A percentile compares a stretch with the other conserved stretches of the same genome.
These are phyloP conservation scores for Boletus barrowsii DNA, from an alignment of 768 basidiomycete genomes.

Conservation along the genomic window DNA sequence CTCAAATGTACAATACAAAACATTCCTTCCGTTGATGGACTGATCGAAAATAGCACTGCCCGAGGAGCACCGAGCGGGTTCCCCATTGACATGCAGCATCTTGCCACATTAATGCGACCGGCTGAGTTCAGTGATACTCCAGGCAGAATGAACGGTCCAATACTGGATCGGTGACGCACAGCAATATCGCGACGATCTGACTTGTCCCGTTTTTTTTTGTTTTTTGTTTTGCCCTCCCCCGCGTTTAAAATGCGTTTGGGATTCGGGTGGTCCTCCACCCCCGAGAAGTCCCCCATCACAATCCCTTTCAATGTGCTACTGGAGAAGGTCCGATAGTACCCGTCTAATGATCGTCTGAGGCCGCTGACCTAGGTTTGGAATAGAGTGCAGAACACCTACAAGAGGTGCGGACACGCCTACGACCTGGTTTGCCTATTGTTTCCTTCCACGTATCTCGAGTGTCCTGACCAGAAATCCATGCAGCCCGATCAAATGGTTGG, in stretches of 20 bases:
- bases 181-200: slow-evolving; percentile 26
- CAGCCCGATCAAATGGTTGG: slow-evolving; percentile 63
- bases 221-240: slow-evolving; percentile 4
- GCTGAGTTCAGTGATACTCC: slow-evolving; percentile 18
- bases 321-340: slow-evolving; percentile 55
- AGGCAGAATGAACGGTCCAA: slow-evolving; percentile 19
- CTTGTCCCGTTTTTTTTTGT: slow-evolving; percentile 22
- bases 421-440: slow-evolving; percentile 43
- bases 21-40: slow-evolving; percentile 12
- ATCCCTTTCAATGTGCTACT: slow-evolving; percentile 53
- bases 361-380: slow-evolving; percentile 8
- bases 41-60: slow-evolving; percentile 28
- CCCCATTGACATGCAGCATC: slow-evolving; percentile 19
- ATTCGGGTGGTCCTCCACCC: neutral
- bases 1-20: slow-evolving; percentile 23
- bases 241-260: slow-evolving; percentile 25
- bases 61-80: slow-evolving; percentile 31
- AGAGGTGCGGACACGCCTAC: slow-evolving; percentile 51
- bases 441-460: slow-evolving; percentile 7
- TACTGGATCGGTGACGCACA: slow-evolving; percentile 23
- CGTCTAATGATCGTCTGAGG: slow-evolving; percentile 9
- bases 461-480: slow-evolving; percentile 10
- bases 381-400: slow-evolving; percentile 67
- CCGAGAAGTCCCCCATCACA: slow-evolving; percentile 16
- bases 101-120: slow-evolving; percentile 21